A percentile compares a stretch with the other conserved stretches of the same genome.
Conservation (phyloP, 2,329 filamentous ascomycete genomes). For the Aspergillus phoenicis region DNA sequence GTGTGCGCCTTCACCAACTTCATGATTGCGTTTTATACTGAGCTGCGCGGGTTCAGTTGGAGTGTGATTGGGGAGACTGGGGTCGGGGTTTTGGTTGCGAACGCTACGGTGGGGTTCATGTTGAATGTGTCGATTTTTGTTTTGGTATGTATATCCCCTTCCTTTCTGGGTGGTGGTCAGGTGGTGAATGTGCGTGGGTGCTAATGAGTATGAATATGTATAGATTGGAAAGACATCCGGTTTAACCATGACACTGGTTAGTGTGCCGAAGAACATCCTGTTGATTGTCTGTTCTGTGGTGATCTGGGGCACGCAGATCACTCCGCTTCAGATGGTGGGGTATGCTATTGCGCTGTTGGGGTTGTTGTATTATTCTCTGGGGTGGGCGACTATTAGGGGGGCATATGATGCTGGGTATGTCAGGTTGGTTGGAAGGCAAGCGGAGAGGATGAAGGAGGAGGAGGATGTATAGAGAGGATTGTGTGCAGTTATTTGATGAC, state of each 20-base stretch:
- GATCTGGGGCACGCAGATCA: slow-evolving; percentile 72
- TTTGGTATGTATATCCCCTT: slow-evolving; percentile 59
- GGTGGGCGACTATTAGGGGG: slow-evolving; percentile 48
- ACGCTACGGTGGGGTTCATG: slow-evolving; percentile 73
- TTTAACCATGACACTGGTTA: slow-evolving; percentile 77
- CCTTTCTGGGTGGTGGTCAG: neutral
- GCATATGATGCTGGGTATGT: neutral
- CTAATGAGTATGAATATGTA: neutral
- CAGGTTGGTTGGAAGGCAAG: neutral
- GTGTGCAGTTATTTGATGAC: no score
- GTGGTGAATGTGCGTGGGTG: neutral
- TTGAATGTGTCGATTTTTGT: slow-evolving; percentile 81
- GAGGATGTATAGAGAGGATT: neutral
- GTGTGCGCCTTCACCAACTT: slow-evolving; percentile 78
- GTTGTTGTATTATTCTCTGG: slow-evolving; percentile 66
- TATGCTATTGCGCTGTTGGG: slow-evolving; percentile 70
- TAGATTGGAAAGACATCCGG: slow-evolving; percentile 84
- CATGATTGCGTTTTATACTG: slow-evolving; percentile 64
- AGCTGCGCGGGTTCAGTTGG: slow-evolving; percentile 57
- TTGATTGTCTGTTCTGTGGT: slow-evolving; percentile 72
- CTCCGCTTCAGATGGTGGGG: slow-evolving; percentile 66
- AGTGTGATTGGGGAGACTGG: slow-evolving; percentile 10
- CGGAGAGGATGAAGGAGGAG: neutral
- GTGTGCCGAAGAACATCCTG: slow-evolving; percentile 81
- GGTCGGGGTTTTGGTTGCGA: slow-evolving; percentile 63